A percentile compares a stretch with the other conserved stretches of the same genome.
Conservation (phyloP, 495 filamentous ascomycete species). For the Penicillium ucsense region DNA sequence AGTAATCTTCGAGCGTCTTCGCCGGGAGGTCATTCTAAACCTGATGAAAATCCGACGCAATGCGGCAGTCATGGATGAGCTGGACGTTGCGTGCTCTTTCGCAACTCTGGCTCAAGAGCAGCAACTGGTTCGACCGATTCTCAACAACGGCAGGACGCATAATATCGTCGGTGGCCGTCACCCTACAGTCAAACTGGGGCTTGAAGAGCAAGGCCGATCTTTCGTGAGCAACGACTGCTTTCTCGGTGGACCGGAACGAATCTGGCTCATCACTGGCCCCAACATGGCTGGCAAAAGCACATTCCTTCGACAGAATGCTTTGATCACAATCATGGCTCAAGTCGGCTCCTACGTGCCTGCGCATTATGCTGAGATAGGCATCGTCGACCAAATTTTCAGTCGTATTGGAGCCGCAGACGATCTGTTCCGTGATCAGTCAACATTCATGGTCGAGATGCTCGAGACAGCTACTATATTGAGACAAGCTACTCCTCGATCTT, state of each 20-base stretch:
- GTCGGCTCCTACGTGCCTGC: constrained; percentile 88
- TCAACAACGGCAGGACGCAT: constrained; percentile 49
- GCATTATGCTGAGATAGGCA: constrained; percentile 67
- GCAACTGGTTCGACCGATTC: constrained; percentile 57
- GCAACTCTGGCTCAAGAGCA: constrained; percentile 68
- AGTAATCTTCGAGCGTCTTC: constrained; percentile 57
- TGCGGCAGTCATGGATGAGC: constrained; percentile 78
- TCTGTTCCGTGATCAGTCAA: constrained; percentile 83
- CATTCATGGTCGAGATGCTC: constrained; percentile 69
- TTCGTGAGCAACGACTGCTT: constrained; percentile 87
- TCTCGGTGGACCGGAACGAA: constrained; percentile 54
- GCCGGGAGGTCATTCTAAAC: constrained; percentile 64
- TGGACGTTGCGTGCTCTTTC: constrained; percentile 82
- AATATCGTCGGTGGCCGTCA: constrained; percentile 78
- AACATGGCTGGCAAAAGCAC: constrained; percentile 99
- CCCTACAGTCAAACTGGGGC: constrained; percentile 74
- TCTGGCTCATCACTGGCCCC: constrained; percentile 92
- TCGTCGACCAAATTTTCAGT: constrained; percentile 89
- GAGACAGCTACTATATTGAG: constrained; percentile 44
- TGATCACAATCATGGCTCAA: constrained; percentile 89
- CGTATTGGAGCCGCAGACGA: constrained; percentile 90
- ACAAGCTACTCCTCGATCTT: constrained; percentile 45
- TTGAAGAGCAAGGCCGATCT: constrained; percentile 66
- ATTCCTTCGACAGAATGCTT: constrained; percentile 85
- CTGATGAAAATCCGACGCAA: constrained; percentile 79